These are phyloP conservation scores for Diaporthe ampelina DNA, from an alignment of 2,329 filamentous ascomycete genomes.

Conservation along the genomic window DNA sequence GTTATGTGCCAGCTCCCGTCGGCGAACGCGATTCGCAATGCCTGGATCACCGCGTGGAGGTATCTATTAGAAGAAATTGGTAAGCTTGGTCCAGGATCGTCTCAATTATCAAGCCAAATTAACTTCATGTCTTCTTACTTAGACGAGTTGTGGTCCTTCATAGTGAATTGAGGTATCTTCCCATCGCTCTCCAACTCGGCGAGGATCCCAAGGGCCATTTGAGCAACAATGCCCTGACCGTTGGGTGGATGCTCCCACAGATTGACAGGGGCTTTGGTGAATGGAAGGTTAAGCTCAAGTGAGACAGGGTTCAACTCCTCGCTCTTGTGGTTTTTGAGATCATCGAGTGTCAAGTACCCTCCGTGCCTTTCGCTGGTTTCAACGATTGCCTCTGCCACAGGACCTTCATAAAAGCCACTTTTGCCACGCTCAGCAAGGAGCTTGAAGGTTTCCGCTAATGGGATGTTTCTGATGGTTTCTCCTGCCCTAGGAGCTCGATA, in stretches of 20 bases:
- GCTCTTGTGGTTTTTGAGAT: slow-evolving; percentile 83
- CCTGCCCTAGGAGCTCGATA: slow-evolving; percentile 81
- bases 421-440: slow-evolving; percentile 83
- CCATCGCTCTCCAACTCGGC: slow-evolving; percentile 84
- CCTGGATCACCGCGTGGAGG: slow-evolving; percentile 87
- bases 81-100: neutral
- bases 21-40: slow-evolving; percentile 89
- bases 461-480: slow-evolving; percentile 87
- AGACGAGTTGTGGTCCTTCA: slow-evolving; percentile 82
- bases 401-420: slow-evolving; percentile 88
- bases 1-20: slow-evolving; percentile 91
- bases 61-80: slow-evolving; percentile 33
- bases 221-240: slow-evolving; percentile 91
- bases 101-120: accelerated
- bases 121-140: slow-evolving; percentile 60
- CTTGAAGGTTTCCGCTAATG: slow-evolving; percentile 83
- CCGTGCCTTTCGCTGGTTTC: slow-evolving; percentile 81
- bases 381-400: slow-evolving; percentile 83
- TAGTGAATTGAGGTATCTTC: slow-evolving; percentile 77
- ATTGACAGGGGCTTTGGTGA: slow-evolving; percentile 69
- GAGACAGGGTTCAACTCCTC: slow-evolving; percentile 40
- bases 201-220: slow-evolving; percentile 92
- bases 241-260: slow-evolving; percentile 98
- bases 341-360: slow-evolving; percentile 82
- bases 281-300: slow-evolving; percentile 11